Evolutionary conservation across 768 basidiomycete genomes (phyloP).

Genomic region (Pholiota conissans): DNA sequence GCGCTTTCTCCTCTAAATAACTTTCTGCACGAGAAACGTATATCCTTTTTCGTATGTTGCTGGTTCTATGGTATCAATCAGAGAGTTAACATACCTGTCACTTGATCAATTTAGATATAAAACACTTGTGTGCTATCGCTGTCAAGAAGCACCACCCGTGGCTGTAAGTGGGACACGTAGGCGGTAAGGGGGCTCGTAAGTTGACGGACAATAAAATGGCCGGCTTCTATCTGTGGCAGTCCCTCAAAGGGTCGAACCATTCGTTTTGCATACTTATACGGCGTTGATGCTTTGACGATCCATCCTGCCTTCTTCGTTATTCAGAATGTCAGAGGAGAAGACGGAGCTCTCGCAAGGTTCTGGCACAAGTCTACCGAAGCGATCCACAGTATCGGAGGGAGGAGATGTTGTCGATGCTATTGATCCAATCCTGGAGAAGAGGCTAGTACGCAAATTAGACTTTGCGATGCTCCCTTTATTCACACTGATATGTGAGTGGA

Average conservation of each 20-base stretch:
- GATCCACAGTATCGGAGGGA: background rate
- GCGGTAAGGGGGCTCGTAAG: too few relatives aligned
- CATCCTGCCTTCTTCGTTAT: too few relatives aligned
- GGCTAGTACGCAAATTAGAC: constrained; percentile 33
- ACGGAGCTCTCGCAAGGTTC: background rate
- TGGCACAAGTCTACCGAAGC: background rate
- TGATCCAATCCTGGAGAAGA: constrained; percentile 23
- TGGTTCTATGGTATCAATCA: background rate
- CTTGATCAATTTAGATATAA: background rate
- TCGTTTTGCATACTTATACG: too few relatives aligned
- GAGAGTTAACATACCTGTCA: background rate
- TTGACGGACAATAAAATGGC: too few relatives aligned
- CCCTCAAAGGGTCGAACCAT: too few relatives aligned
- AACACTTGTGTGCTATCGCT: too few relatives aligned
- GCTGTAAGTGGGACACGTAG: background rate
- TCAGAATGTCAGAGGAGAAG: background rate
- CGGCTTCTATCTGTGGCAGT: too few relatives aligned
- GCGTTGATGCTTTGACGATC: too few relatives aligned
- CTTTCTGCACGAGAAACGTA: too few relatives aligned
- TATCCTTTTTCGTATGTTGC: too few relatives aligned
- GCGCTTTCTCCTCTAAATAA: too few relatives aligned
- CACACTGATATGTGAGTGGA: constrained; percentile 33
- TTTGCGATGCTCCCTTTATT: constrained; percentile 32
- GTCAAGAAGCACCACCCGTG: background rate
- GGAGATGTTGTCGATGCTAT: background rate